phyloP scores from a whole-genome alignment of 1,139 yeast species.

The Torulaspora pretoriensis region DNA sequence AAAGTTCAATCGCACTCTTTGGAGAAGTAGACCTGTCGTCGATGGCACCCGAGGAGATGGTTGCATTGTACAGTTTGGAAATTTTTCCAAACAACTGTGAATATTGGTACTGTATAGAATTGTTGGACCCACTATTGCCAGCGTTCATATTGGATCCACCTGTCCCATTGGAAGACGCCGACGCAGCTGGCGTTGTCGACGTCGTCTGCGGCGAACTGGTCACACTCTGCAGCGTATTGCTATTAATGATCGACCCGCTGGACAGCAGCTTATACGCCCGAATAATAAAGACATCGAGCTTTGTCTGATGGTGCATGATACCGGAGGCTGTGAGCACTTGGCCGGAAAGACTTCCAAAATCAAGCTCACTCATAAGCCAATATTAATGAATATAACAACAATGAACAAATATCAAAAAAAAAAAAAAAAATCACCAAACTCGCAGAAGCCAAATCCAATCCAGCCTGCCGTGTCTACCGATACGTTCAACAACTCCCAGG shows the following conservation, averaged over 20 bases:
- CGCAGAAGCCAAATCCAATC: not conserved
- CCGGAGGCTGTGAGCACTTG: slow-evolving; percentile 20
- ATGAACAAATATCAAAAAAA: not conserved
- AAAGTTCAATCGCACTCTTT: slow-evolving; percentile 35
- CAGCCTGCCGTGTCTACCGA: not conserved
- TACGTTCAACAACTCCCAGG: not conserved
- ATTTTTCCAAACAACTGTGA: slow-evolving; percentile 25
- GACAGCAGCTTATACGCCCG: slow-evolving; percentile 32
- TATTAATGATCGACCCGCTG: slow-evolving; percentile 26
- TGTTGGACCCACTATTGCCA: slow-evolving; percentile 2
- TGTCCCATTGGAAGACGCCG: slow-evolving; percentile 10
- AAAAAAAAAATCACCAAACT: not conserved
- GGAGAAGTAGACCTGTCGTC: slow-evolving; percentile 33
- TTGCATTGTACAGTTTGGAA: slow-evolving; percentile 31
- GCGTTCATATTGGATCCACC: slow-evolving; percentile 5
- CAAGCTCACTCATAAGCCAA: slow-evolving; percentile 16
- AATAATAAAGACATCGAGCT: slow-evolving; percentile 34
- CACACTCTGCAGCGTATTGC: slow-evolving; percentile 21
- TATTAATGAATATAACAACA: not conserved
- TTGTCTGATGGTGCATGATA: slow-evolving; percentile 32
- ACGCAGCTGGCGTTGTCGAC: slow-evolving; percentile 22
- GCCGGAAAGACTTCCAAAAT: slow-evolving; percentile 16
- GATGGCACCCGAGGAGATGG: slow-evolving; percentile 24
- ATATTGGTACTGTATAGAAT: slow-evolving; percentile 18
- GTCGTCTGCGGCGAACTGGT: slow-evolving; percentile 28